phyloP scores from a whole-genome alignment of 257 asterid genomes.

The Solanum lignicaule region DNA sequence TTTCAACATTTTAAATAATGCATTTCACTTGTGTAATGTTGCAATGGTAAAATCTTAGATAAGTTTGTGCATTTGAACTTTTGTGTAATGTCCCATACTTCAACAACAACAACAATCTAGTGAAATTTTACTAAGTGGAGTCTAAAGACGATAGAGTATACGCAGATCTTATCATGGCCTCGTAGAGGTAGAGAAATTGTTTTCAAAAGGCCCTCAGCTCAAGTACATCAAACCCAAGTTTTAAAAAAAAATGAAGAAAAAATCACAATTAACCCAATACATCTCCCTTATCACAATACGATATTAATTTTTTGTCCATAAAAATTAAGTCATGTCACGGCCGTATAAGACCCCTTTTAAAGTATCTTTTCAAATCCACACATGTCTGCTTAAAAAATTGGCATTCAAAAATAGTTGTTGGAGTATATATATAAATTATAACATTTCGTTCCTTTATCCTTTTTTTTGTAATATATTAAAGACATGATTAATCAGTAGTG shows the following conservation, averaged over 20 bases:
- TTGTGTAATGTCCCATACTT: not conserved
- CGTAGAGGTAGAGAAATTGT: not conserved
- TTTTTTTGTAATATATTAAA: not conserved
- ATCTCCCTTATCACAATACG: not conserved
- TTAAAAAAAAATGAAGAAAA: too few species aligned
- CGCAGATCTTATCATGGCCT: rapidly evolving
- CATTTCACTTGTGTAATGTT: not conserved
- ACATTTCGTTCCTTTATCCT: not conserved
- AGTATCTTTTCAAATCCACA: not conserved
- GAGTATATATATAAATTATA: not conserved
- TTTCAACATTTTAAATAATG: not conserved
- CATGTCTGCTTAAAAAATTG: not conserved
- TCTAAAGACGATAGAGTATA: too few species aligned
- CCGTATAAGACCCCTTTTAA: not conserved
- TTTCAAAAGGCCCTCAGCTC: not conserved
- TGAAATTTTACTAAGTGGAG: rapidly evolving
- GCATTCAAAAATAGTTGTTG: not conserved
- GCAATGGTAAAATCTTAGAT: not conserved
- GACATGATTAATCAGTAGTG: not conserved
- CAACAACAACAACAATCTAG: rapidly evolving
- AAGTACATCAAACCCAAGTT: too few species aligned
- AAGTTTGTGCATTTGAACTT: not conserved
- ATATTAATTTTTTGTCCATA: not conserved
- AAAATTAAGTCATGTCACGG: not conserved
- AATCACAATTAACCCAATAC: too few species aligned